phyloP scores from a whole-genome alignment of 345 rosid genomes.

The Bruguiera sexangula region DNA sequence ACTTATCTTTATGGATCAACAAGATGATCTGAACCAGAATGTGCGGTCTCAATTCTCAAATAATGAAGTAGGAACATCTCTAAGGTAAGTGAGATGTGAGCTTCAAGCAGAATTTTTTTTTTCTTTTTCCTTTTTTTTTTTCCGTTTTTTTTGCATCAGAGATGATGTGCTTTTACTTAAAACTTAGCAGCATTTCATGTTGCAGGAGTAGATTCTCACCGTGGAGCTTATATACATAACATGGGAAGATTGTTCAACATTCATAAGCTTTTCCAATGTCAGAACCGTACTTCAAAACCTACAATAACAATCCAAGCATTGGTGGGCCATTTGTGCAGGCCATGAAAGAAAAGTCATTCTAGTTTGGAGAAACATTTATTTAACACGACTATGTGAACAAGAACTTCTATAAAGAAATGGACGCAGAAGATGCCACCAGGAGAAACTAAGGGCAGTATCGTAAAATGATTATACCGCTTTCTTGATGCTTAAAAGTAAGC shows the following conservation, averaged over 20 bases:
- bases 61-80: too few relatives aligned
- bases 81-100: background rate
- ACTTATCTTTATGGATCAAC: too few relatives aligned
- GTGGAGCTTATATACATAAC: constrained; percentile 98
- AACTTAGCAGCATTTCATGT: too few relatives aligned
- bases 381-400: background rate
- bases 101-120: background rate
- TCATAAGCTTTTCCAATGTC: constrained; percentile 85
- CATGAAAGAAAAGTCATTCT: background rate
- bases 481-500: too few relatives aligned
- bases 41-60: too few relatives aligned
- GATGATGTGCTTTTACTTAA: background rate
- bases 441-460: too few relatives aligned
- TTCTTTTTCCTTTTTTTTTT: too few relatives aligned
- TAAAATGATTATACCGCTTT: too few relatives aligned
- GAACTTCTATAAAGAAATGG: background rate
- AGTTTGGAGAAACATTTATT: constrained; percentile 1
- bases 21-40: too few relatives aligned
- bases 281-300: constrained; percentile 78
- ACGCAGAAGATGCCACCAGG: too few relatives aligned
- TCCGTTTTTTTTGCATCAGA: background rate
- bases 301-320: constrained; percentile 9
- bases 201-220: constrained; percentile 35
- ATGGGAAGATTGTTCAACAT: constrained; percentile 81
- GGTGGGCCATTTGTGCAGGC: background rate